Evolutionary conservation across 768 basidiomycete species (phyloP).

Genomic region (Termitomyces sp.): DNA sequence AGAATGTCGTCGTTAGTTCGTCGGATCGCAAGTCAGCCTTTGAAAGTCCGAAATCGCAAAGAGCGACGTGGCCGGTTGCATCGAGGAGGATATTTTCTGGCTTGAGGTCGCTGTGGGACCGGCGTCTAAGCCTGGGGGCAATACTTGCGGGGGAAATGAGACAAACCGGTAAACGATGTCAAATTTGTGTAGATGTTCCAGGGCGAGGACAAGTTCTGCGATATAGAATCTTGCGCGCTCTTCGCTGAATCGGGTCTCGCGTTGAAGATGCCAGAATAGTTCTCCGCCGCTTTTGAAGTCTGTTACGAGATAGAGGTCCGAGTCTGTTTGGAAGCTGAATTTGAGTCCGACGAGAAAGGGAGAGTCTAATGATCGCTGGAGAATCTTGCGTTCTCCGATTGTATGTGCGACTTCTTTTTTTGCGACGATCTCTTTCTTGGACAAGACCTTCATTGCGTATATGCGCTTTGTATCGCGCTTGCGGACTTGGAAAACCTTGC

Average conservation of each 20-base stretch:
- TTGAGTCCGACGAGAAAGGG: conserved; percentile 99
- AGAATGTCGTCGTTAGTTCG: conserved; percentile 98
- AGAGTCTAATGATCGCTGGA: conserved; percentile 87
- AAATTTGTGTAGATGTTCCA: conserved; percentile 97
- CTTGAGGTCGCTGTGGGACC: conserved; percentile 74
- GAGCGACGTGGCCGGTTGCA: conserved; percentile 95
- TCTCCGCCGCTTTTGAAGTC: conserved; percentile 99
- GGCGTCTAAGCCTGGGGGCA: background rate
- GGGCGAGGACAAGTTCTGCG: conserved; percentile 89
- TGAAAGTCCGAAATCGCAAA: conserved; percentile 97
- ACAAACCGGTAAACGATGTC: conserved; percentile 89
- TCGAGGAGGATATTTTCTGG: conserved; percentile 98
- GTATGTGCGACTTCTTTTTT: conserved; percentile 99
- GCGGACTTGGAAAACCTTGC: conserved; percentile 97
- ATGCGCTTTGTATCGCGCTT: conserved; percentile 98
- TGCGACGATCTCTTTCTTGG: conserved; percentile 97
- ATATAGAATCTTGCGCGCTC: conserved; percentile 95
- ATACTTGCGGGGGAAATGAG: conserved; percentile 5
- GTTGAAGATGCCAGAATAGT: conserved; percentile 97
- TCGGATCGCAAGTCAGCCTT: conserved; percentile 93
- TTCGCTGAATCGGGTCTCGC: conserved; percentile 90
- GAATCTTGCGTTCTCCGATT: conserved; percentile 98
- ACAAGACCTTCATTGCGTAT: conserved; percentile 99
- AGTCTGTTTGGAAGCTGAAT: conserved; percentile 96
- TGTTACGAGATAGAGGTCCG: conserved; percentile 93